Base-by-base conservation (phyloP, 2,329 filamentous ascomycete genomes). In the Phyllosticta citribraziliensis region DNA sequence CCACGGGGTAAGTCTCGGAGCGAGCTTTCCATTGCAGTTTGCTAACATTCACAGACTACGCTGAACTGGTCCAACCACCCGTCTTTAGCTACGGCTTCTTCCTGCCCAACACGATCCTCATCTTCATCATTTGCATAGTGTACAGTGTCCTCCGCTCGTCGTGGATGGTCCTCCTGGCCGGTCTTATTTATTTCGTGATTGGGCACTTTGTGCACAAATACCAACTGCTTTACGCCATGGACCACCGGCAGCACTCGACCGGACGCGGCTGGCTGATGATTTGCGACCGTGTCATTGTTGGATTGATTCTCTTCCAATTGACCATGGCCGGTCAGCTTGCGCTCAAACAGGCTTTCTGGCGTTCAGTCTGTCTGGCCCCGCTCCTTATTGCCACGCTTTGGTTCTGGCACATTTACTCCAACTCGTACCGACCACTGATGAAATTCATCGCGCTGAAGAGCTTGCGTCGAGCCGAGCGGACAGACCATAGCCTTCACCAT, bases 191-290 rank as follows among this genome's bases (percentile, higher is more conserved):
- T 74, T 96, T 95, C 68, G 70, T 84, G 20, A 82, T 96, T 14
- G 91, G 91, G 20, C 88, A 90, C 72, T 93, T 93, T 70, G 89
- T 90, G 33, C 95, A 96, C 82, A 97, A 97, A 73, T 99, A 99
- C 75, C 95, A 99, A 77, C 80, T 99, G 4, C 81, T 99, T 4
- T 99, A 99, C 73, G 91, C 94, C 33, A 99, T 99, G 94, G 92
- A 97, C 68, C 93, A 97, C 72, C 89, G 91, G 17, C 91, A 95
- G 70, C 91, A 96, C 71, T 91, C 91, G 17, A 97, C 93, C 0
- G 95, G 95, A 20, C 86, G 88, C 64, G 91, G 92, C 4, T 99
- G 94, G 94, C 88, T 89, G 56, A 96, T 99, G 82, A 96, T 99
- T 64, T 96, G 91, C 75, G 91, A 94, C 70, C 89, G 94, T 40